Conservation (phyloP, 805 yeast species). For the Saturnispora kantuleensis region DNA sequence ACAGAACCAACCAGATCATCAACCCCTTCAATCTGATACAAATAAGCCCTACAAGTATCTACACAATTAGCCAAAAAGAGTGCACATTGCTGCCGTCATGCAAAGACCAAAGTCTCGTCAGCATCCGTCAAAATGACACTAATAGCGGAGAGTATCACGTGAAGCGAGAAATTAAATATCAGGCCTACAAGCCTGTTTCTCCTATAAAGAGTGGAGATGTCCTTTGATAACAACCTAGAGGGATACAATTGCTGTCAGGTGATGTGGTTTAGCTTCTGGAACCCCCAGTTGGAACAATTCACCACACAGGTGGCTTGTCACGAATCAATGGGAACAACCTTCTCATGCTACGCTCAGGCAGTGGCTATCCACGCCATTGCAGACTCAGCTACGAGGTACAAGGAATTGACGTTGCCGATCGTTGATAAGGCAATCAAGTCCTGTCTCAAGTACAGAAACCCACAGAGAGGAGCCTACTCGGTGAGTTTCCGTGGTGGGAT, state of each 20-base stretch:
- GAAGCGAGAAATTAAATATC: background rate
- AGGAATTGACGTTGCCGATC: conserved; percentile 42
- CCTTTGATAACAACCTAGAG: conserved; percentile 26
- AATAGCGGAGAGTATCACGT: background rate
- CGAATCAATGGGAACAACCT: conserved; percentile 42
- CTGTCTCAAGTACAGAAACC: conserved; percentile 42
- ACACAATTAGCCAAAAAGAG: too few relatives aligned
- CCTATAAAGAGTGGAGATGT: conserved; percentile 6
- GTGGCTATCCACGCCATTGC: conserved; percentile 59
- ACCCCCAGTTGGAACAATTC: conserved; percentile 28
- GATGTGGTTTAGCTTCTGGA: conserved; percentile 36
- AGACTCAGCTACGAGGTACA: conserved; percentile 50
- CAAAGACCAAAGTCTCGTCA: background rate
- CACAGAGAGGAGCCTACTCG: conserved; percentile 44
- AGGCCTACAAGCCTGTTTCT: too few relatives aligned
- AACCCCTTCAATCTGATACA: too few relatives aligned
- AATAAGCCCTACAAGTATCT: too few relatives aligned
- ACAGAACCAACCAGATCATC: conserved; percentile 12
- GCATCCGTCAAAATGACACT: background rate
- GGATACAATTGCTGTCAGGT: conserved; percentile 31
- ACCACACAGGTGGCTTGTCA: conserved; percentile 31
- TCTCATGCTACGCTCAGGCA: conserved; percentile 61
- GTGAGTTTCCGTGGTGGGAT: conserved; percentile 29
- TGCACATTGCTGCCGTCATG: background rate
- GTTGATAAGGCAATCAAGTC: conserved; percentile 42